A percentile compares a stretch with the other conserved stretches of the same genome.
Conservation (phyloP, 2,329 filamentous ascomycete species). For the Basipetospora sp. region DNA sequence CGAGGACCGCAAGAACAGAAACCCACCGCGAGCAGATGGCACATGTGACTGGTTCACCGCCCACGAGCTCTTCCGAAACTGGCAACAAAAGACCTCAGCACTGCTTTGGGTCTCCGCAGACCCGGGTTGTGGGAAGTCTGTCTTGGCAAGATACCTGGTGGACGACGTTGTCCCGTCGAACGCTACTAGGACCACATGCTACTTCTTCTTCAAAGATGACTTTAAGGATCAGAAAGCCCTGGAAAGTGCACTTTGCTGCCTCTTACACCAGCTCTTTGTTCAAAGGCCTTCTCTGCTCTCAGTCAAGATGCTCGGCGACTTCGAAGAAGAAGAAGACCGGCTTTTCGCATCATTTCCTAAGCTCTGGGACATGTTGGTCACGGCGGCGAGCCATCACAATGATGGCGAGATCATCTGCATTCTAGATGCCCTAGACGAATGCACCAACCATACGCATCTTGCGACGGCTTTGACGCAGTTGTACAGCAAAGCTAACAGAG, state of each 20-base stretch:
- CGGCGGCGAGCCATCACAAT: conserved; percentile 6
- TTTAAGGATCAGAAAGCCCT: conserved; percentile 19
- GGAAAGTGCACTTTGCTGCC: conserved; percentile 17
- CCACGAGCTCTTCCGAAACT: conserved; percentile 10
- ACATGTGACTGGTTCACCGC: neutral
- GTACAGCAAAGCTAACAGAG: neutral
- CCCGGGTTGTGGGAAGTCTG: conserved; percentile 30
- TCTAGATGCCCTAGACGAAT: conserved; percentile 28
- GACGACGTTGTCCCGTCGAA: conserved; percentile 15
- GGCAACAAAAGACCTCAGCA: conserved; percentile 10
- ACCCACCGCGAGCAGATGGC: neutral
- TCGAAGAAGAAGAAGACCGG: conserved; percentile 9
- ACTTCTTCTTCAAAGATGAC: conserved; percentile 33
- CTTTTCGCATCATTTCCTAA: conserved; percentile 12
- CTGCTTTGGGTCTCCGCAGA: conserved; percentile 24
- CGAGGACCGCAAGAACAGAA: neutral
- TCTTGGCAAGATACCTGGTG: conserved; percentile 22
- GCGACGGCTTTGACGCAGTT: neutral
- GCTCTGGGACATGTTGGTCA: conserved; percentile 19
- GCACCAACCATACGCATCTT: conserved; percentile 11
- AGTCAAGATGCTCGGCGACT: conserved; percentile 6
- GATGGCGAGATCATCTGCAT: conserved; percentile 19
- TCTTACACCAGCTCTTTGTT: conserved; percentile 24
- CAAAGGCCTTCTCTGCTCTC: conserved; percentile 13
- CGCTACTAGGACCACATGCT: conserved; percentile 16